phyloP scores from a whole-genome alignment of 768 basidiomycete genomes.

The Leccinum variicolor region DNA sequence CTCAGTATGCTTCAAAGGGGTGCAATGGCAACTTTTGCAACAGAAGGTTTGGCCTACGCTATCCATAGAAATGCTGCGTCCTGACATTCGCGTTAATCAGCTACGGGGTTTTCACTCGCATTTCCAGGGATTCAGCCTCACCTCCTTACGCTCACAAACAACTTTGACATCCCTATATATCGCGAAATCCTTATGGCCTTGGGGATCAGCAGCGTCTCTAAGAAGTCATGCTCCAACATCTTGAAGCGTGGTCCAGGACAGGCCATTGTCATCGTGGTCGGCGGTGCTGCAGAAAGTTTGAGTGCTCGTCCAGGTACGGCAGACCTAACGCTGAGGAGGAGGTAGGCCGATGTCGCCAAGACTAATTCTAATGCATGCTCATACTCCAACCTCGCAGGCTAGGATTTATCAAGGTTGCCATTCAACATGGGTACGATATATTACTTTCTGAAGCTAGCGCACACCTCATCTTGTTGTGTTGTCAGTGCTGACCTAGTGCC shows the following conservation, averaged over 20 bases:
- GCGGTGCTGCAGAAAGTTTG: constrained; percentile 93
- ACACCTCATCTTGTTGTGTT: constrained; percentile 2
- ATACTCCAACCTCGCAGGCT: constrained; percentile 42
- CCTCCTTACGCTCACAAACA: constrained; percentile 84
- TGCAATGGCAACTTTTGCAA: constrained; percentile 92
- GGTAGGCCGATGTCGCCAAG: constrained; percentile 36
- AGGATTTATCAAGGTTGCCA: constrained; percentile 94
- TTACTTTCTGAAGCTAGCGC: background rate
- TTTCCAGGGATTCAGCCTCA: constrained; percentile 94
- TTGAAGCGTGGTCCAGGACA: constrained; percentile 55
- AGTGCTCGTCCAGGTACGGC: constrained; percentile 97
- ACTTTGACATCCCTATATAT: constrained; percentile 92
- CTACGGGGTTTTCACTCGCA: constrained; percentile 82
- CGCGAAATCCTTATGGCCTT: constrained; percentile 85
- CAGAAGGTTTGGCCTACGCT: constrained; percentile 60
- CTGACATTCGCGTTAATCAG: constrained; percentile 36
- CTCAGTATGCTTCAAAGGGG: constrained; percentile 53
- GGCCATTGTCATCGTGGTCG: constrained; percentile 92
- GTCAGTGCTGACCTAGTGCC: constrained; percentile 90
- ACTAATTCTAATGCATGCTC: background rate
- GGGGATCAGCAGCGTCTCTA: constrained; percentile 92
- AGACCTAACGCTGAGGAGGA: constrained; percentile 73
- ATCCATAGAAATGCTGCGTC: background rate
- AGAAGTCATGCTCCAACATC: constrained; percentile 86
- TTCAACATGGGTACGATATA: constrained; percentile 71